Conservation (phyloP, 164 flowering plant genomes). For the Vitis rotundifolia region DNA sequence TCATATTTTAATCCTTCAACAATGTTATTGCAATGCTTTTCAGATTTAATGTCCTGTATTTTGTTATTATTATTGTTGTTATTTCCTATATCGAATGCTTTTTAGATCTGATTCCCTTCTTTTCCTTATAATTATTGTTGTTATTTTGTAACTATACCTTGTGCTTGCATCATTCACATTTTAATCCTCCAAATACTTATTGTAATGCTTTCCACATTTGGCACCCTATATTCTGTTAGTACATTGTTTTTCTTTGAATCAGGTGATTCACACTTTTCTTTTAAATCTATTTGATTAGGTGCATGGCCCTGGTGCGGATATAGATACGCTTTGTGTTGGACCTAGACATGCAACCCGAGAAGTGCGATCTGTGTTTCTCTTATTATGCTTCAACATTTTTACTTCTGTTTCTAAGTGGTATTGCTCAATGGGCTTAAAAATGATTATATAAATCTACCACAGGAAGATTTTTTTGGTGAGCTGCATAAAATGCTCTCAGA, state of each 20-base stretch:
- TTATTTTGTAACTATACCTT: too few species aligned
- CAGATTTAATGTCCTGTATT: background rate
- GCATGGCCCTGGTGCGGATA: constrained; percentile 99
- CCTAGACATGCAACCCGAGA: constrained; percentile 91
- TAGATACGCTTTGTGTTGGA: constrained; percentile 95
- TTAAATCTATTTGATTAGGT: constrained; percentile 47
- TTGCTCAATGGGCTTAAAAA: constrained; percentile 8
- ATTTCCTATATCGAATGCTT: too few species aligned
- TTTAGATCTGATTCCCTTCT: background rate
- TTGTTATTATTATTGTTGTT: too few species aligned
- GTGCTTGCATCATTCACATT: too few species aligned
- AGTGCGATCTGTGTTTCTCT: constrained; percentile 42
- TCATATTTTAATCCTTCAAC: background rate
- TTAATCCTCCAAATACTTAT: too few species aligned
- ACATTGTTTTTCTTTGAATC: too few species aligned
- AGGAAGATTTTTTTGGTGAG: constrained; percentile 92
- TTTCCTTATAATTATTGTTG: background rate
- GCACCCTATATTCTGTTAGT: too few species aligned
- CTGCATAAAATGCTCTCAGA: constrained; percentile 74
- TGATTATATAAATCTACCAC: constrained; percentile 18
- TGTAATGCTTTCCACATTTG: too few species aligned
- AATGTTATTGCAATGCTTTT: background rate
- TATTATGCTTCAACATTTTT: constrained; percentile 6
- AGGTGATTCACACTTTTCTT: background rate
- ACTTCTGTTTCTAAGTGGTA: background rate